Conservation (phyloP, 805 yeast species). For the Teunomyces funiuensis region DNA sequence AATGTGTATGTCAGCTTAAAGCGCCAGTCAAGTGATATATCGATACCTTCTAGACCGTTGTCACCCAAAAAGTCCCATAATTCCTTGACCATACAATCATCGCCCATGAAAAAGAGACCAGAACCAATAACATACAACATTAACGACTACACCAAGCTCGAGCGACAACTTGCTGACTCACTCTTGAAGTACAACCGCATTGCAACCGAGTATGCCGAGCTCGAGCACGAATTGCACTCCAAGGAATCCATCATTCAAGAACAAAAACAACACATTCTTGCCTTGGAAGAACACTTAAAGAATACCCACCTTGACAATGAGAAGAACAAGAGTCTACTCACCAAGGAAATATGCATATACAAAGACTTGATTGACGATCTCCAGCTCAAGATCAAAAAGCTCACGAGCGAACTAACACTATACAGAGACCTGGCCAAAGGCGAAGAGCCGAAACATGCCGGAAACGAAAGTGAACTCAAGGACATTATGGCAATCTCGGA, state of each 20-base stretch:
- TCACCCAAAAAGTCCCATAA: constrained; percentile 4
- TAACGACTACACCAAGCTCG: constrained; percentile 14
- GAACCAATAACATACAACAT: background rate
- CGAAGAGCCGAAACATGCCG: background rate
- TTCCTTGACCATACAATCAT: constrained; percentile 4
- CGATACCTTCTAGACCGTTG: background rate
- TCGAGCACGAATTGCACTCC: constrained; percentile 30
- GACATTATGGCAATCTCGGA: constrained; percentile 18
- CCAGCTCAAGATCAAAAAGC: constrained; percentile 23
- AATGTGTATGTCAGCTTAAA: constrained; percentile 12
- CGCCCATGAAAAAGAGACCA: constrained; percentile 1
- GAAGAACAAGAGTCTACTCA: constrained; percentile 26
- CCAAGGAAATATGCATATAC: constrained; percentile 31
- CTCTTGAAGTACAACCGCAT: constrained; percentile 26
- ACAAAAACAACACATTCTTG: constrained; percentile 23
- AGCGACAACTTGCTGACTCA: constrained; percentile 32
- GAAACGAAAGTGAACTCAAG: constrained; percentile 9
- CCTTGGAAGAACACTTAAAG: constrained; percentile 29
- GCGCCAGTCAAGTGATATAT: constrained; percentile 8
- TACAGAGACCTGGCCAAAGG: constrained; percentile 8
- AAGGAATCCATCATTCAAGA: constrained; percentile 27
- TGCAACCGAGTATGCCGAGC: constrained; percentile 26
- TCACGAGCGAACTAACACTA: constrained; percentile 18
- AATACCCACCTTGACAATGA: constrained; percentile 28
- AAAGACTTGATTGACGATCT: constrained; percentile 34